Conservation (phyloP, 371 early-diverging fungal species). For the Mucor velutinosus region DNA sequence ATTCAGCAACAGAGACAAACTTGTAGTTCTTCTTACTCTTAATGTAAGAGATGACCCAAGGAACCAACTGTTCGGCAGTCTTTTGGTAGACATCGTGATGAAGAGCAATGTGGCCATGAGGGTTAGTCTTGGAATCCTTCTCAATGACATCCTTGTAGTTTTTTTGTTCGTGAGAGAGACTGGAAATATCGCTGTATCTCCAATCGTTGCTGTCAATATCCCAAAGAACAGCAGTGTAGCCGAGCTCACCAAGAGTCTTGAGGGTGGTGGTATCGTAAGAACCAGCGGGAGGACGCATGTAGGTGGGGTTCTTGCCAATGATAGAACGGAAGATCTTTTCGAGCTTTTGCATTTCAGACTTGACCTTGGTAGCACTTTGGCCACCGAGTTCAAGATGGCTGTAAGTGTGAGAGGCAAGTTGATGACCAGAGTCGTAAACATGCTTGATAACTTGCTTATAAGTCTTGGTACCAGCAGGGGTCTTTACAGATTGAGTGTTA, state of each 20-base stretch:
- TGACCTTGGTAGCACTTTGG: conserved; percentile 14
- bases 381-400: conserved; percentile 37
- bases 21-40: conserved; percentile 41
- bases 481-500: conserved; percentile 24
- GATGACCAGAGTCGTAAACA: conserved; percentile 45
- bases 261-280: conserved; percentile 20
- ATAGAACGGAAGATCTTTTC: conserved; percentile 26
- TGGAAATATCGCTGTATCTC: conserved; percentile 15
- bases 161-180: conserved; percentile 16
- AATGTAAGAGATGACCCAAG: conserved; percentile 44
- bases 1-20: conserved; percentile 49
- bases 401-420: conserved; percentile 55
- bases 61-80: conserved; percentile 45
- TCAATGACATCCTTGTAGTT: conserved; percentile 26
- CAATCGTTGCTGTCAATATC: conserved; percentile 37
- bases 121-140: conserved; percentile 20
- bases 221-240: conserved; percentile 31
- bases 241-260: conserved; percentile 18
- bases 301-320: conserved; percentile 28
- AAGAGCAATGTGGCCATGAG: conserved; percentile 34
- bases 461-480: conserved; percentile 28
- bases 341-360: conserved; percentile 25
- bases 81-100: conserved; percentile 49
- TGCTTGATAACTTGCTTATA: conserved; percentile 37
- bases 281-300: conserved; percentile 35